Evolutionary conservation across 2,329 filamentous ascomycete species (phyloP).

Genomic region (Herpotrichia juniperi): DNA sequence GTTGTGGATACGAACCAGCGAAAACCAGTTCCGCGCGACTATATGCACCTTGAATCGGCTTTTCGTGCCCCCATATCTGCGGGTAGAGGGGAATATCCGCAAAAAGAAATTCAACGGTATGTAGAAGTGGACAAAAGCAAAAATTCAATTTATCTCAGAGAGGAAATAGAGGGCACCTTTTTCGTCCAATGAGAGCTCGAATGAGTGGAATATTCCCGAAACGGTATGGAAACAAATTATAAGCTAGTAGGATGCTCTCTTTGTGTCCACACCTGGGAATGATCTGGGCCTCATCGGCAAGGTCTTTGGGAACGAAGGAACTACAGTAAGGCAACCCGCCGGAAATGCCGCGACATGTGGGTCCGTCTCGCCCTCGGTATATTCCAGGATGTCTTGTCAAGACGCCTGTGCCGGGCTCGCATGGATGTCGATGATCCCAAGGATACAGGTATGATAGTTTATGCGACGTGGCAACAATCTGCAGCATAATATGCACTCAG

Average conservation of each 20-base stretch:
- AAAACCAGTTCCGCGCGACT: neutral
- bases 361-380: neutral
- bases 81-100: neutral
- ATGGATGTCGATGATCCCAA: constrained; percentile 4
- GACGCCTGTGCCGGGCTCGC: neutral
- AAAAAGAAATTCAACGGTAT: neutral
- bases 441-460: neutral
- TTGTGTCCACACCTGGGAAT: neutral
- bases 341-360: neutral
- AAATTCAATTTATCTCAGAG: neutral
- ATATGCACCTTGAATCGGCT: neutral
- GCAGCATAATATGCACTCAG: neutral
- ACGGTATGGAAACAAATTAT: too few species aligned
- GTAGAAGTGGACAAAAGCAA: neutral
- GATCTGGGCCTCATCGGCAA: neutral
- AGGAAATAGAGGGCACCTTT: too few species aligned
- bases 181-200: too few species aligned
- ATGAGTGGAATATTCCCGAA: too few species aligned
- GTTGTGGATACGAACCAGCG: constrained; percentile 1
- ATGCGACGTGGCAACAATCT: constrained; percentile 7
- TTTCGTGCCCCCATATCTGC: neutral
- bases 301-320: neutral
- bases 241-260: too few species aligned
- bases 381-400: neutral
- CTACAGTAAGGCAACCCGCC: neutral